Evolutionary conservation across 2,329 filamentous ascomycete genomes (phyloP).

Genomic region (Parastagonospora nodorum): DNA sequence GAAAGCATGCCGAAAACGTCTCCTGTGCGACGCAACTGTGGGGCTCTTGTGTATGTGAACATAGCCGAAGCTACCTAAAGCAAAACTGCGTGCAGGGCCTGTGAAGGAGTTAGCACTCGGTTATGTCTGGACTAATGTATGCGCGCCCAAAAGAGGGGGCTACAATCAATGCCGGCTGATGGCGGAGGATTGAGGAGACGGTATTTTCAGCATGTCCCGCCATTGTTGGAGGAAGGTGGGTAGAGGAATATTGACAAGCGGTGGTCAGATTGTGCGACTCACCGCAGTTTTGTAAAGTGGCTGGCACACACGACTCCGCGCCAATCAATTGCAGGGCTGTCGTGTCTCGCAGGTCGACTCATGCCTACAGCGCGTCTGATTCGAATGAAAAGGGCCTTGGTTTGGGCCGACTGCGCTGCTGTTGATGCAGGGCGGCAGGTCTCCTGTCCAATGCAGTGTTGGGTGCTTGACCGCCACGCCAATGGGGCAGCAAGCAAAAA

Average conservation of each 20-base stretch:
- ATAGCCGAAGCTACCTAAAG: slow-evolving; percentile 14
- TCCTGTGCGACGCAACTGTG: slow-evolving; percentile 20
- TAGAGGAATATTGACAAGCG: not conserved
- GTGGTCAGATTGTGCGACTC: slow-evolving; percentile 25
- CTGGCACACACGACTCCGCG: slow-evolving; percentile 19
- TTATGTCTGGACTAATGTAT: slow-evolving; percentile 30
- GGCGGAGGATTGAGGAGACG: slow-evolving; percentile 1
- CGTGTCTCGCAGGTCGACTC: slow-evolving; percentile 20
- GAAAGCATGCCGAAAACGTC: slow-evolving; percentile 18
- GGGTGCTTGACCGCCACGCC: slow-evolving; percentile 36
- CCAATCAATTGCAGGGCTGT: slow-evolving; percentile 23
- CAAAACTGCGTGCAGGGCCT: slow-evolving; percentile 28
- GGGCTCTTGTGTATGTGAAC: slow-evolving; percentile 22
- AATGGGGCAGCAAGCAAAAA: slow-evolving; percentile 13
- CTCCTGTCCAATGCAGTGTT: slow-evolving; percentile 15
- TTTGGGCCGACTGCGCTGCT: slow-evolving; percentile 25
- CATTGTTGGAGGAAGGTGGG: not conserved
- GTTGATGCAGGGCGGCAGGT: slow-evolving; percentile 20
- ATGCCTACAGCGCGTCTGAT: slow-evolving; percentile 19
- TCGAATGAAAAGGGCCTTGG: slow-evolving; percentile 16
- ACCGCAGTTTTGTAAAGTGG: slow-evolving; percentile 32
- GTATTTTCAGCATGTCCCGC: not conserved
- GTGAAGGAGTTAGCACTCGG: slow-evolving; percentile 15
- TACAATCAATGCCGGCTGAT: slow-evolving; percentile 4
- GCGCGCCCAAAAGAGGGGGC: slow-evolving; percentile 29